phyloP scores from a whole-genome alignment of 352 stramenopile species.

The Phytophthora podocarpi region DNA sequence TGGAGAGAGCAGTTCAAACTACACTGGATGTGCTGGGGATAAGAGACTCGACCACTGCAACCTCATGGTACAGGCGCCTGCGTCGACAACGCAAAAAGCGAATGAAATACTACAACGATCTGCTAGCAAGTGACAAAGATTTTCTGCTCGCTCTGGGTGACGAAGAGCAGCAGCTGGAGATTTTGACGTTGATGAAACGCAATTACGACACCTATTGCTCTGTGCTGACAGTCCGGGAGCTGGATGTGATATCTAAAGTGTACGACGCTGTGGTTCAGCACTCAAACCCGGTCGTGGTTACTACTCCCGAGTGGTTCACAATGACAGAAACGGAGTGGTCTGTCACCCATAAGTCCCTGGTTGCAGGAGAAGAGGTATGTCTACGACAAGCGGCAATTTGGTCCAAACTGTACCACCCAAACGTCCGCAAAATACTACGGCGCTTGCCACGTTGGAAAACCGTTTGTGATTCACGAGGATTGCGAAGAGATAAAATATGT shows the following conservation, averaged over 20 bases:
- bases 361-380: slow-evolving; percentile 20
- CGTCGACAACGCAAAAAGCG: too few species aligned
- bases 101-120: too few species aligned
- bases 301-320: slow-evolving; percentile 22
- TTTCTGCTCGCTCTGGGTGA: too few species aligned
- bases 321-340: slow-evolving; percentile 22
- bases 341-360: background rate
- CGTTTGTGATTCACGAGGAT: slow-evolving; percentile 27
- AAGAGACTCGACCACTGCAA: too few species aligned
- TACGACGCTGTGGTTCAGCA: slow-evolving; percentile 16
- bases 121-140: too few species aligned
- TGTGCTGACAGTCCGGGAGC: slow-evolving; percentile 16
- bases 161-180: slow-evolving; percentile 16
- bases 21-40: too few species aligned
- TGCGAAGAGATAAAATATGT: too few species aligned
- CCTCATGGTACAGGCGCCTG: too few species aligned
- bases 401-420: slow-evolving; percentile 32
- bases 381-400: slow-evolving; percentile 13
- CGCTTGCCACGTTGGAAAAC: slow-evolving; percentile 30
- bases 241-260: slow-evolving; percentile 15
- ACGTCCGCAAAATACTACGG: slow-evolving; percentile 33
- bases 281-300: slow-evolving; percentile 15
- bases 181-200: slow-evolving; percentile 27
- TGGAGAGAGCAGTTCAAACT: too few species aligned
- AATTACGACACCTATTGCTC: slow-evolving; percentile 14